Conservation (phyloP, 2,329 filamentous ascomycete genomes). For the Colletotrichum lupini region DNA sequence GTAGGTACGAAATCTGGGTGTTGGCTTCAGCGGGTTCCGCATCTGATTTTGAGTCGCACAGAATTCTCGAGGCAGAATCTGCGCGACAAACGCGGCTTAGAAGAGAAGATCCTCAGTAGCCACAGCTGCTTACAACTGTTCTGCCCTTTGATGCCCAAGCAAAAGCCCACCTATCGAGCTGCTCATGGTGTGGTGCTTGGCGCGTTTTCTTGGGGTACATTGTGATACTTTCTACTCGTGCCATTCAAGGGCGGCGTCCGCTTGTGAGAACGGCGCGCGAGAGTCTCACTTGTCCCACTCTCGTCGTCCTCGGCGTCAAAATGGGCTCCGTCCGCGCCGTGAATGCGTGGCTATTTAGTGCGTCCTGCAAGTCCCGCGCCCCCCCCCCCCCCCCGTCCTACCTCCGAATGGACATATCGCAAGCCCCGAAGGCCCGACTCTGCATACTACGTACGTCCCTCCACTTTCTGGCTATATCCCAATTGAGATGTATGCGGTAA, state of each 20-base stretch:
- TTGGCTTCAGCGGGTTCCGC: not conserved
- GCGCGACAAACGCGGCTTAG: not conserved
- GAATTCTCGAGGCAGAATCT: not conserved
- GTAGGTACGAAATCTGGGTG: slow-evolving; percentile 9
- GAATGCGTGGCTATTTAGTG: slow-evolving; percentile 9
- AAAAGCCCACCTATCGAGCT: slow-evolving; percentile 1
- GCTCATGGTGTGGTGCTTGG: not conserved
- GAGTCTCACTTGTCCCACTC: slow-evolving; percentile 11
- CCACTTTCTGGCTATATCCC: slow-evolving; percentile 18
- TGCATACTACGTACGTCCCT: not conserved
- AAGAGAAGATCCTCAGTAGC: not conserved
- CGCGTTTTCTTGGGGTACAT: not conserved
- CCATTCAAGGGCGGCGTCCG: not conserved
- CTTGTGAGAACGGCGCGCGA: slow-evolving; percentile 20
- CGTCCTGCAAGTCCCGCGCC: slow-evolving; percentile 3
- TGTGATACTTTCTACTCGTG: not conserved
- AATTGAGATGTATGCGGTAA: slow-evolving; percentile 10
- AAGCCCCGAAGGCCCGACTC: slow-evolving; percentile 30
- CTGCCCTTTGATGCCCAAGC: not conserved
- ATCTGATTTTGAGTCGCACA: slow-evolving; percentile 11
- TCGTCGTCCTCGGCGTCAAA: slow-evolving; percentile 17
- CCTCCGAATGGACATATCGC: slow-evolving; percentile 25
- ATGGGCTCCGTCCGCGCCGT: slow-evolving; percentile 15
- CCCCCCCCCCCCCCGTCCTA: slow-evolving; percentile 11
- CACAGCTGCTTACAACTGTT: not conserved